phyloP scores from a whole-genome alignment of 371 early-diverging fungal genomes.

The Mortierella sp. region DNA sequence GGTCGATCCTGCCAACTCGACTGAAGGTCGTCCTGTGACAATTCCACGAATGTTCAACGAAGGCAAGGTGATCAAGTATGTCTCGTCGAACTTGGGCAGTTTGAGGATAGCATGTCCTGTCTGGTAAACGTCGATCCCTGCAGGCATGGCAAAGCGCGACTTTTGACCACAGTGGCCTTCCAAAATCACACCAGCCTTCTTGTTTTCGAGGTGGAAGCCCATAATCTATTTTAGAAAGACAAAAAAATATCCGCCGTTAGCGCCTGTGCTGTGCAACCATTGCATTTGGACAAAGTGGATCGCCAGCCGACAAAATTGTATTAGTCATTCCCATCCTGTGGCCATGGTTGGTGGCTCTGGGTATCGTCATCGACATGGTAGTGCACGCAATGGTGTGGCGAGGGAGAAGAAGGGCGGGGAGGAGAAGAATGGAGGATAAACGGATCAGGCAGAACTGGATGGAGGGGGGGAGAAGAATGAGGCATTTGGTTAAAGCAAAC shows the following conservation, averaged over 20 bases:
- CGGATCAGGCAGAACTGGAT: no score
- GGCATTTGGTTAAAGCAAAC: constrained; percentile 25
- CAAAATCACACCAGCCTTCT: constrained; percentile 72
- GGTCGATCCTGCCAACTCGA: constrained; percentile 79
- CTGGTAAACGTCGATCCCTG: constrained; percentile 81
- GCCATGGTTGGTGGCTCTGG: no score
- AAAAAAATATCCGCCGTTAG: not conserved
- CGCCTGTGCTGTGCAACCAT: constrained; percentile 60
- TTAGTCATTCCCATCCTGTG: not conserved
- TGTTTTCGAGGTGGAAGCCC: constrained; percentile 76
- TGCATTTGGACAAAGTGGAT: no score
- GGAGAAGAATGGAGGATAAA: no score
- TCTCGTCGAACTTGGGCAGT: constrained; percentile 66
- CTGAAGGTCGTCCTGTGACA: constrained; percentile 81
- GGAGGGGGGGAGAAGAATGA: no score
- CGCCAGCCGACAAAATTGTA: not conserved
- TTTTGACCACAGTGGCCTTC: constrained; percentile 87
- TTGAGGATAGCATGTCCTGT: constrained; percentile 76
- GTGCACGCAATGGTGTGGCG: no score
- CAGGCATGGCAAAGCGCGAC: constrained; percentile 80
- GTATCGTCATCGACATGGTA: no score
- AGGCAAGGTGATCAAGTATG: constrained; percentile 80
- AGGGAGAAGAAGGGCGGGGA: not conserved
- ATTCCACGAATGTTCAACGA: constrained; percentile 82
- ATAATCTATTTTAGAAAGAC: constrained; percentile 53